Evolutionary conservation across 176 grass and related monocot genomes (phyloP), one percentile per base, ranked within the genome.

Genomic region (Coix lacrymajobi): DNA sequence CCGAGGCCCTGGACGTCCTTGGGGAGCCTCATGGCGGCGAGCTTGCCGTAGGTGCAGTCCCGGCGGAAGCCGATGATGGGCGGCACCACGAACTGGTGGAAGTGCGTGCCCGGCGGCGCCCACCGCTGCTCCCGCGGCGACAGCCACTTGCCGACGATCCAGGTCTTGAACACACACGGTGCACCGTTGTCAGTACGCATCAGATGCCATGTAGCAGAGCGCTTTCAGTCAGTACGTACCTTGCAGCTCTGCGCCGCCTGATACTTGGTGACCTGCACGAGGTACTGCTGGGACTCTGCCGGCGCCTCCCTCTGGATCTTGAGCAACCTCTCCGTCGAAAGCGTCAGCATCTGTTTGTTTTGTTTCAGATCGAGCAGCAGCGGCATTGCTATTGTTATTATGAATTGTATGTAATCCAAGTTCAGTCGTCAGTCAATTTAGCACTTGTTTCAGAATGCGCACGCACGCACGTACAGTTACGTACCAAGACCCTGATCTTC

Each of bases 1-100:
- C 91, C 85, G 3, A 95, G 67, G 63, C 89, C 93, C 71, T 82
- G 17, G 1, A 88, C 91, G 83, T 98, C 91, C 68, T 83, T 62
- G 69, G 96, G 96, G 32, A 98, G 88, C 22, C 60, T 80, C 96
- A 98, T 98, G 5, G 96, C 96, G 22, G 96, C 96, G 67, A 98
- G 83, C 48, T 93, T 90, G 46, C 96, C 96, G 34, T 98, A 98
- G 51, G 96, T 98, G 92, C 96, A 98, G 70, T 98, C 96, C 10
- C 96, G 76, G 4, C 96, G 90, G 75, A 98, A 95, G 6, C 71
- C 68, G 43, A 98, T 76, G 63, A 98, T 95, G 0, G 92, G 96
- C 0, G 96, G 96, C 33, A 98, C 96, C 4, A 98, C 96, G 69
- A 98, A 98, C 81, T 98, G 96, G 87, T 98, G 92, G 84, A 98